phyloP scores from a whole-genome alignment of 768 basidiomycete genomes.

The Hemileccinum impolitum region DNA sequence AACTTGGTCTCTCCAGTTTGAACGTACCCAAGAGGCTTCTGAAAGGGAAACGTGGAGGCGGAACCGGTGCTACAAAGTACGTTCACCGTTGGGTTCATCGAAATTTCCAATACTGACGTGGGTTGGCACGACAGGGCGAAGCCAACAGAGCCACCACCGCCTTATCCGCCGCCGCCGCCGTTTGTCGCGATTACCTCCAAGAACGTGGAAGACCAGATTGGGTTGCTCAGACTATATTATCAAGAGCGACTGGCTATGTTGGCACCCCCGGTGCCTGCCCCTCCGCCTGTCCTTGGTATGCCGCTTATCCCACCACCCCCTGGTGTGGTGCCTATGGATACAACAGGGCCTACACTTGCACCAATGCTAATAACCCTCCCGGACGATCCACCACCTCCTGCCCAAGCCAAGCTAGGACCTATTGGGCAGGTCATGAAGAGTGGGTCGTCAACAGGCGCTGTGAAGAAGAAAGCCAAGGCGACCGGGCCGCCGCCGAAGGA shows the following conservation, averaged over 20 bases:
- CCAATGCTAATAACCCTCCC: conserved; percentile 41
- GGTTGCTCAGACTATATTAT: conserved; percentile 77
- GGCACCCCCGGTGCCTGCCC: conserved; percentile 26
- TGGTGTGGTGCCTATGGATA: not conserved
- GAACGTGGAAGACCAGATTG: conserved; percentile 77
- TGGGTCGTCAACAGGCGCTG: conserved; percentile 37
- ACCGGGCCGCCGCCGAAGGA: conserved; percentile 23
- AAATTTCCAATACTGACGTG: not conserved
- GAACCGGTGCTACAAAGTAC: conserved; percentile 44
- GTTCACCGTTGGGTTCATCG: conserved; percentile 26
- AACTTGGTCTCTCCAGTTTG: conserved; percentile 75
- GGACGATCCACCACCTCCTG: conserved; percentile 59
- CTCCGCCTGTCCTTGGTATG: conserved; percentile 15
- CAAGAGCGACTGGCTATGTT: conserved; percentile 50
- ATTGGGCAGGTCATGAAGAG: conserved; percentile 69
- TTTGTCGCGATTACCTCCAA: conserved; percentile 68
- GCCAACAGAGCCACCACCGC: conserved; percentile 72
- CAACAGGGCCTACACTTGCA: not conserved
- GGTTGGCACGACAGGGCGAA: conserved; percentile 42
- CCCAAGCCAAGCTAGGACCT: conserved; percentile 73
- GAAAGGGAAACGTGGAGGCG: conserved; percentile 53
- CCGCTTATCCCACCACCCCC: conserved; percentile 13
- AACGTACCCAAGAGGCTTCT: conserved; percentile 76
- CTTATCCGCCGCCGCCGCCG: conserved; percentile 81
- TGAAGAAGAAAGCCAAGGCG: conserved; percentile 60